Evolutionary conservation across 805 yeast genomes (phyloP).

Genomic region (Starmerella geochares): DNA sequence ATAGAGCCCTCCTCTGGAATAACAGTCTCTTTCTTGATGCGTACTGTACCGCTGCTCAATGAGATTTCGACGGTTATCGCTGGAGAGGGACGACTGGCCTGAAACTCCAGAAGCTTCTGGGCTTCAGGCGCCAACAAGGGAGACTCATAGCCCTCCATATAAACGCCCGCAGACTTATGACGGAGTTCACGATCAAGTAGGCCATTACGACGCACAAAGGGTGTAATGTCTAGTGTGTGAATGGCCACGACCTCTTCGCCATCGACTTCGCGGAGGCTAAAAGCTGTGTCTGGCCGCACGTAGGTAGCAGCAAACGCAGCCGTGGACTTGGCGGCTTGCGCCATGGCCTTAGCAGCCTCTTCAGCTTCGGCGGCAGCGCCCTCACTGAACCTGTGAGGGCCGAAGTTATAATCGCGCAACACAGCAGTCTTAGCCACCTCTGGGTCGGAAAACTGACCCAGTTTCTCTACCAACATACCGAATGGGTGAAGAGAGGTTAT

Average conservation of each 20-base stretch:
- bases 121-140: slow-evolving; percentile 44
- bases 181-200: slow-evolving; percentile 78
- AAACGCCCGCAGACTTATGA: slow-evolving; percentile 81
- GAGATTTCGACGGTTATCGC: slow-evolving; percentile 72
- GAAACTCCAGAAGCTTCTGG: slow-evolving; percentile 33
- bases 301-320: background rate
- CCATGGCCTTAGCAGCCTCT: slow-evolving; percentile 22
- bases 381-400: slow-evolving; percentile 35
- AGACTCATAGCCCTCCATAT: slow-evolving; percentile 59
- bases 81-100: slow-evolving; percentile 48
- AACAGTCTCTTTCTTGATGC: slow-evolving; percentile 54
- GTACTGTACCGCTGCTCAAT: slow-evolving; percentile 57
- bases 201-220: slow-evolving; percentile 61
- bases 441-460: slow-evolving; percentile 71
- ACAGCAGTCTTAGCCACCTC: slow-evolving; percentile 79
- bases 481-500: slow-evolving; percentile 97
- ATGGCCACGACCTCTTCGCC: slow-evolving; percentile 70
- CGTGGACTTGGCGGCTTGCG: slow-evolving; percentile 8
- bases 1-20: slow-evolving; percentile 28
- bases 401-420: slow-evolving; percentile 53
- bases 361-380: slow-evolving; percentile 37
- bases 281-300: slow-evolving; percentile 16
- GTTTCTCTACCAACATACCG: slow-evolving; percentile 79
- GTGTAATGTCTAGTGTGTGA: slow-evolving; percentile 73
- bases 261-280: slow-evolving; percentile 6